Percentiles rank a stretch among this genome's conserved stretches.
These are phyloP conservation scores for Soucietia sequanensis DNA, from an alignment of 805 yeast species.

Conservation along the genomic window DNA sequence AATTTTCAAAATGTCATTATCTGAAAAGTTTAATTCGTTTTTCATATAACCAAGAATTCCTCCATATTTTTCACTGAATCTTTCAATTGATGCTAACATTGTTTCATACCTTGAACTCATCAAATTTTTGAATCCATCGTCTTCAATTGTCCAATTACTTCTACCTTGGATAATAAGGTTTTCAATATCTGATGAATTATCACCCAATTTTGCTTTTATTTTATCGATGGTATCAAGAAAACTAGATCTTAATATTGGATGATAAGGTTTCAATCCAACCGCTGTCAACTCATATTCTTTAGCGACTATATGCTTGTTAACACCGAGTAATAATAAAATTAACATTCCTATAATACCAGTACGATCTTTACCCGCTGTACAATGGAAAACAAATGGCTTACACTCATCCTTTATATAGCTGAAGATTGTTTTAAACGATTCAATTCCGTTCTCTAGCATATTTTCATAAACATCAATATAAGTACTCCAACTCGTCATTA, in stretches of 20 bases:
- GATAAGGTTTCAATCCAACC: slow-evolving; percentile 56
- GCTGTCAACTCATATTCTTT: slow-evolving; percentile 78
- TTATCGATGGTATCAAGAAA: slow-evolving; percentile 32
- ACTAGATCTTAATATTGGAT: slow-evolving; percentile 33
- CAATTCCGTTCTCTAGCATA: slow-evolving; percentile 50
- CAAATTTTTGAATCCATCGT: slow-evolving; percentile 58
- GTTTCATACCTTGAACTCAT: slow-evolving; percentile 66
- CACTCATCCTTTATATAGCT: slow-evolving; percentile 54
- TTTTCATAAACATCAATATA: slow-evolving; percentile 62
- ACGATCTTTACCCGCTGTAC: slow-evolving; percentile 86
- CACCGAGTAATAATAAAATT: slow-evolving; percentile 60
- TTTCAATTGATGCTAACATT: slow-evolving; percentile 62
- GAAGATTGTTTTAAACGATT: slow-evolving; percentile 51
- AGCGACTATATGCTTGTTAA: slow-evolving; percentile 62
- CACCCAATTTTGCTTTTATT: slow-evolving; percentile 24
- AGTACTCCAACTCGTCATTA: slow-evolving; percentile 60
- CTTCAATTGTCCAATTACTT: slow-evolving; percentile 39
- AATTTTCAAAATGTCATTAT: slow-evolving; percentile 40
- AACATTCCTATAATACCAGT: slow-evolving; percentile 76
- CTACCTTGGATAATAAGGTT: slow-evolving; percentile 35
- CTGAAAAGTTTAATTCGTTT: slow-evolving; percentile 41
- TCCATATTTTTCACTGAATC: slow-evolving; percentile 51
- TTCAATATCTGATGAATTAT: slow-evolving; percentile 18
- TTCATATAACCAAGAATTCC: slow-evolving; percentile 51
- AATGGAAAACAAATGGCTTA: slow-evolving; percentile 58